These are phyloP conservation scores for Aspergillus incahuasiensis DNA, from an alignment of 495 filamentous ascomycete species.

Conservation along the genomic window DNA sequence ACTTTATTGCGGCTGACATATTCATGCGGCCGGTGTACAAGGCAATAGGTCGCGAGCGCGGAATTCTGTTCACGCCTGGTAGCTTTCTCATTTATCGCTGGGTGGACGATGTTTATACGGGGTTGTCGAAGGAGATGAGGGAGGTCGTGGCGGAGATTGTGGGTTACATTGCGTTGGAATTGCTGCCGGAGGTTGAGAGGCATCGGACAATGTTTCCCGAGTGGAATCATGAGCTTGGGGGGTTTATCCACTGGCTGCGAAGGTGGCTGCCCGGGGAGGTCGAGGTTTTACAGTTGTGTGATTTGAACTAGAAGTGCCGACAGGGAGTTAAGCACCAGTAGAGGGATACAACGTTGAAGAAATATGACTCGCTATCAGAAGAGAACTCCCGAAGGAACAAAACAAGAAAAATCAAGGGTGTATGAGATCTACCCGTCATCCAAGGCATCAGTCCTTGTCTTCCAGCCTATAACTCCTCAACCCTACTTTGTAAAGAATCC, in stretches of 20 bases:
- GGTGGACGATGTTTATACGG: conserved; percentile 14
- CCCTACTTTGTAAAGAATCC: neutral
- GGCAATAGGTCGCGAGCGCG: neutral
- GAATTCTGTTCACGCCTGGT: neutral
- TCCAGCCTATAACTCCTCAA: too few species aligned
- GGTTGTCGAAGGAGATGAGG: conserved; percentile 10
- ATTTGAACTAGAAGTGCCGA: neutral
- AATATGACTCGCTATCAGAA: too few species aligned
- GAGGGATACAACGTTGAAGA: too few species aligned
- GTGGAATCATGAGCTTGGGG: neutral
- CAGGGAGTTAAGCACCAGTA: neutral
- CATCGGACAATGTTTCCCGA: neutral
- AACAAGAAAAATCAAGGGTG: too few species aligned
- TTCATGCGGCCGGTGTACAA: conserved; percentile 43
- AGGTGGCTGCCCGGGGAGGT: neutral
- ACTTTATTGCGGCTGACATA: conserved; percentile 55
- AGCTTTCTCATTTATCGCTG: conserved; percentile 15
- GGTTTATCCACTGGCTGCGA: neutral
- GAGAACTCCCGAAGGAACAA: too few species aligned
- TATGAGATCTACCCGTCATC: too few species aligned
- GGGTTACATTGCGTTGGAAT: neutral
- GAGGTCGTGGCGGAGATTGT: conserved; percentile 1
- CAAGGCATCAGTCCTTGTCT: too few species aligned
- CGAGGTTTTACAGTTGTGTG: neutral
- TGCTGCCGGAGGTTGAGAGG: neutral